These are phyloP conservation scores for Rhododendron williamsianum DNA, from an alignment of 148 eudicot species.

Conservation along the genomic window DNA sequence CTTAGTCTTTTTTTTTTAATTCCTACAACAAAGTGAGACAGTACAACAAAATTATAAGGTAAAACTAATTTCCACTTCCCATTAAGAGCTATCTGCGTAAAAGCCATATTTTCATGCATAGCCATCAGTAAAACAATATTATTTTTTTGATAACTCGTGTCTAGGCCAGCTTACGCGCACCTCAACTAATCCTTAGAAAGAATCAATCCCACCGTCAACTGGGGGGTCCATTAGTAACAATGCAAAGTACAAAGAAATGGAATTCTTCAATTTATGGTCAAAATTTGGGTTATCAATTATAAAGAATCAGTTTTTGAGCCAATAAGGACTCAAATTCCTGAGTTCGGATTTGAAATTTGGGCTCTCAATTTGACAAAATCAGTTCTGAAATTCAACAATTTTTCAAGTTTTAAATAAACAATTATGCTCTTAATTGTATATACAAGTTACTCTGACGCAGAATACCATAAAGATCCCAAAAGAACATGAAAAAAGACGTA, in stretches of 20 bases:
- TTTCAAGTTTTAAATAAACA: not conserved
- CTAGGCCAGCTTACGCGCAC: not conserved
- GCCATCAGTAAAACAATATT: not conserved
- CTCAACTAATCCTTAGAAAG: not conserved
- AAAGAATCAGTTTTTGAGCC: not conserved
- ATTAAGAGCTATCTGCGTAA: not conserved
- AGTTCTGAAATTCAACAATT: not conserved
- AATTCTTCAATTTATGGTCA: not conserved
- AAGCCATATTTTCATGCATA: not conserved
- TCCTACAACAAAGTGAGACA: not conserved
- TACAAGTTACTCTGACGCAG: not conserved
- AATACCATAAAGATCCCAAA: not conserved
- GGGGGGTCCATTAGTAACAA: not conserved
- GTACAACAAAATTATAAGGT: no score
- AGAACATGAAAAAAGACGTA: not conserved
- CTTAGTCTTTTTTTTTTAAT: not conserved
- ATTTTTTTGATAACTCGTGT: not conserved
- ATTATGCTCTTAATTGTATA: not conserved
- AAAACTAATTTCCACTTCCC: not conserved
- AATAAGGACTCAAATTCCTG: not conserved
- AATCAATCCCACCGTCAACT: not conserved
- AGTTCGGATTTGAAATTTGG: not conserved
- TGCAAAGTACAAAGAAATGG: not conserved
- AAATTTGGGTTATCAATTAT: not conserved
- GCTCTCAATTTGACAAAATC: not conserved